These are phyloP conservation scores for Tylopilus orsonianus DNA, from an alignment of 1,284 basidiomycete genomes.

Conservation along the genomic window DNA sequence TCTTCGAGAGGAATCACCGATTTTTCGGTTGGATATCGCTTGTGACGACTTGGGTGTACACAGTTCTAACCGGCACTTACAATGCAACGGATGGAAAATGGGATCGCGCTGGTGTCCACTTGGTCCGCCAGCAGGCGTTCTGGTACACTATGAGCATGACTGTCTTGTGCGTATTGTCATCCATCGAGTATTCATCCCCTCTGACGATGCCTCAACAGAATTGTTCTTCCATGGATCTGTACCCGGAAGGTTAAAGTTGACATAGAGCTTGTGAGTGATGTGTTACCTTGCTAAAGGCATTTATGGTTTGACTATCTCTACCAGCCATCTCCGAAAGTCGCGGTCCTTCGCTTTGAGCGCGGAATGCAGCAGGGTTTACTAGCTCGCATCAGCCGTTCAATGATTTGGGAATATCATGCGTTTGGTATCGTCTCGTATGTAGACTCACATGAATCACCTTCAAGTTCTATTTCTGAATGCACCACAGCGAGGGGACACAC, in stretches of 20 bases:
- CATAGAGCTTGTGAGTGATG: conserved; percentile 62
- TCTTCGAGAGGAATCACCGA: conserved; percentile 74
- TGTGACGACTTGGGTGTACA: conserved; percentile 65
- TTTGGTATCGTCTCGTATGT: conserved; percentile 59
- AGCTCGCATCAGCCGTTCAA: conserved; percentile 53
- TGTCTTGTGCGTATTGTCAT: conserved; percentile 51
- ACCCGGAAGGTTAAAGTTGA: conserved; percentile 71
- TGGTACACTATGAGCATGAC: conserved; percentile 77
- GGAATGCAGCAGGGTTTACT: conserved; percentile 66
- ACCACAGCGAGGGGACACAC: conserved; percentile 59
- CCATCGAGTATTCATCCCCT: neutral
- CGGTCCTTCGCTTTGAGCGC: conserved; percentile 57
- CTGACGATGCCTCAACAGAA: conserved; percentile 39
- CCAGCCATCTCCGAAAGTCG: conserved; percentile 62
- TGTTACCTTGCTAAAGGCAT: neutral
- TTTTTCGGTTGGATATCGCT: conserved; percentile 73
- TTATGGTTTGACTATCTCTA: conserved; percentile 8
- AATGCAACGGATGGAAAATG: conserved; percentile 53
- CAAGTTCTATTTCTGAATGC: conserved; percentile 13
- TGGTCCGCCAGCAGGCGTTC: conserved; percentile 69
- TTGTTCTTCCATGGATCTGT: conserved; percentile 73
- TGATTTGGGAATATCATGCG: conserved; percentile 63
- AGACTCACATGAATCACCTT: neutral
- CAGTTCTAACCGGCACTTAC: conserved; percentile 63
- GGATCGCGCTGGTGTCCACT: conserved; percentile 51